Evolutionary conservation across 192 early-diverging fungal species (phyloP).

Genomic region (Backusella mclennaniae): DNA sequence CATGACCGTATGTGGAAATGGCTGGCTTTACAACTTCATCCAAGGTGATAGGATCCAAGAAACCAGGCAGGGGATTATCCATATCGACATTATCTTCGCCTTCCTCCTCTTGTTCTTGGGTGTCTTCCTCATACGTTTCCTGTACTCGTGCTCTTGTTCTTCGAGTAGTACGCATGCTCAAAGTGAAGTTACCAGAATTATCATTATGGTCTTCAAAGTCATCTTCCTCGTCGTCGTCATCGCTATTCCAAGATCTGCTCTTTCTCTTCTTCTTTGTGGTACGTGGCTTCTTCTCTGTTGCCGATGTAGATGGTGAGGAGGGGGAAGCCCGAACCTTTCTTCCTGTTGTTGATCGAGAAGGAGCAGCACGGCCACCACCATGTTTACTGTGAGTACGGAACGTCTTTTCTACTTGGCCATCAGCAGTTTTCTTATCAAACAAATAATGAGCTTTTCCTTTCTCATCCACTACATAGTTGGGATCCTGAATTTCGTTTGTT

Average conservation of each 20-base stretch:
- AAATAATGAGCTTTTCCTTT: constrained; percentile 90
- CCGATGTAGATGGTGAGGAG: constrained; percentile 37
- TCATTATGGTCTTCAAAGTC: constrained; percentile 66
- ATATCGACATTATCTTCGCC: constrained; percentile 47
- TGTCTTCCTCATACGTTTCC: constrained; percentile 1
- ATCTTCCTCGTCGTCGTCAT: constrained; percentile 57
- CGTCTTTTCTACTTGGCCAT: constrained; percentile 75
- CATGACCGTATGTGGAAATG: constrained; percentile 92
- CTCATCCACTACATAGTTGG: constrained; percentile 89
- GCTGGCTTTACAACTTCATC: constrained; percentile 90
- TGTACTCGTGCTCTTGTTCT: constrained; percentile 38
- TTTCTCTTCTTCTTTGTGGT: constrained; percentile 47
- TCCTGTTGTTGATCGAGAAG: background rate
- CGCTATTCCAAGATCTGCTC: constrained; percentile 37
- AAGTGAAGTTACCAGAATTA: constrained; percentile 65
- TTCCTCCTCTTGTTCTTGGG: constrained; percentile 38
- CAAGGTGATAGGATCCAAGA: constrained; percentile 93
- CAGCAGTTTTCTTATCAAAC: constrained; percentile 84
- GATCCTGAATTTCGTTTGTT: constrained; percentile 83
- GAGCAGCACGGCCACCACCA: constrained; percentile 36
- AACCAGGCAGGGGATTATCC: constrained; percentile 84
- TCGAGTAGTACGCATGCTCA: constrained; percentile 58
- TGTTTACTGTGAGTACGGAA: constrained; percentile 79
- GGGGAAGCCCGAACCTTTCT: constrained; percentile 6
- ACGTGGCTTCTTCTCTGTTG: constrained; percentile 39